Conservation (phyloP, 371 early-diverging fungal genomes). For the Mortierella sp. region DNA sequence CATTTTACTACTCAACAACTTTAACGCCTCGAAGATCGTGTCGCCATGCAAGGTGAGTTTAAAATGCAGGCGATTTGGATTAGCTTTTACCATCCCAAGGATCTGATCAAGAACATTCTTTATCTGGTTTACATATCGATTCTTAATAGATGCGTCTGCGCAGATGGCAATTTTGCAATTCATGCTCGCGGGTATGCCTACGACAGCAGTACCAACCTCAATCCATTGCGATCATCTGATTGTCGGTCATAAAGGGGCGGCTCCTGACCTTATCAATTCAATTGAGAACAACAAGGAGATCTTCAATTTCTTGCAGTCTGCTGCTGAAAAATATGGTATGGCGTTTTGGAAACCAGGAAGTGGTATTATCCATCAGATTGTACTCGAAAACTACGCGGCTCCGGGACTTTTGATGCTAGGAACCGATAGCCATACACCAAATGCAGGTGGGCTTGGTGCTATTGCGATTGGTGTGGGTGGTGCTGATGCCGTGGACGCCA, state of each 20-base stretch:
- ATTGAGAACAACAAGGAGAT: slow-evolving; percentile 83
- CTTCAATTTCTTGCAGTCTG: slow-evolving; percentile 84
- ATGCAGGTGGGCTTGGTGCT: slow-evolving; percentile 91
- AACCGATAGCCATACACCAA: slow-evolving; percentile 84
- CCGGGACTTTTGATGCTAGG: slow-evolving; percentile 94
- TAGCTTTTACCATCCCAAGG: too few species aligned
- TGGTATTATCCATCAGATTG: slow-evolving; percentile 93
- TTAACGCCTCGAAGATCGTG: slow-evolving; percentile 65
- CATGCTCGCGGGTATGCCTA: slow-evolving; percentile 88
- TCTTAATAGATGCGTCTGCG: slow-evolving; percentile 73
- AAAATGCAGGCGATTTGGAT: too few species aligned
- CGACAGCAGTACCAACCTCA: slow-evolving; percentile 88
- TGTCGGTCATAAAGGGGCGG: slow-evolving; percentile 81
- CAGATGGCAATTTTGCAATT: slow-evolving; percentile 95
- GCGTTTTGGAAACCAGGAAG: slow-evolving; percentile 92
- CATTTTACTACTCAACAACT: neutral
- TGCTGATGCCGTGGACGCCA: slow-evolving; percentile 95
- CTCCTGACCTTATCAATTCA: slow-evolving; percentile 75
- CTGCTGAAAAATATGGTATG: slow-evolving; percentile 86
- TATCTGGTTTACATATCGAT: too few species aligned
- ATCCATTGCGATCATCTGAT: slow-evolving; percentile 96
- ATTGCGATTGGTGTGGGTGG: slow-evolving; percentile 96
- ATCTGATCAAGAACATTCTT: too few species aligned
- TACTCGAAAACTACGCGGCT: slow-evolving; percentile 93
- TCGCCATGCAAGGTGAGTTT: slow-evolving; percentile 76